Base-by-base conservation (phyloP, 345 rosid genomes). In the Mangifera indica region DNA sequence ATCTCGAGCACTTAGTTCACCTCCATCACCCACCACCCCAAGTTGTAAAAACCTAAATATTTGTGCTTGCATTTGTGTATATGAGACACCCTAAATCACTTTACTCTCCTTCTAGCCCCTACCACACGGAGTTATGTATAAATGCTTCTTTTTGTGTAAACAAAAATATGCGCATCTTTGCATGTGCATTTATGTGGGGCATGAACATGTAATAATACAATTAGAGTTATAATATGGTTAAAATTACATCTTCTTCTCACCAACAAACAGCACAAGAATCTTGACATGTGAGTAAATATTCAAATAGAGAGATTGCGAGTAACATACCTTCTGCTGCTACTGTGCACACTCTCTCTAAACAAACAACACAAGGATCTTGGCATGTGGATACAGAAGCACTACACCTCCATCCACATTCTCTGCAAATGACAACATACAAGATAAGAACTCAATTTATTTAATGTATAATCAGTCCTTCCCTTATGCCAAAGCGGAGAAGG, bases 401-500 rank as follows among this genome's bases (percentile, higher is more conserved):
- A 74, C 64, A 82, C 83, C 86, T 80, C 97, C 98, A 92, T 72
- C 97, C 97, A 72, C 93, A 90, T 89, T 86, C 95, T 84, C 98
- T 94, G 86, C 76, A 81, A 61, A 71, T 18, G 44, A 60, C 55
- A 60, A 49, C 64, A 62, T 57, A 57, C 32, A 45, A 17, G 56
- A 8, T 60, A 26, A 42, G 6, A 24, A 12, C 10, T 63, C 8
- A 22, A 42, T 63, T 42, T 42, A 42, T 63, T 29, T 21, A 63
- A 40, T 29, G 11, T 48, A 9, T n/a, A 40, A 14, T 18, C 15
- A 56, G 64, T 48, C 48, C 15, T 5, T 52, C 20, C 37, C 12
- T 52, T 44, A n/a, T 69, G 48, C 22, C 18, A 37, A 57, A 13
- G 21, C n/a, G 24, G 52, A 57, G 14, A 32, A 25, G 24, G 52